phyloP scores from a whole-genome alignment of 805 yeast genomes.

The Kregervanrija delftensis region DNA sequence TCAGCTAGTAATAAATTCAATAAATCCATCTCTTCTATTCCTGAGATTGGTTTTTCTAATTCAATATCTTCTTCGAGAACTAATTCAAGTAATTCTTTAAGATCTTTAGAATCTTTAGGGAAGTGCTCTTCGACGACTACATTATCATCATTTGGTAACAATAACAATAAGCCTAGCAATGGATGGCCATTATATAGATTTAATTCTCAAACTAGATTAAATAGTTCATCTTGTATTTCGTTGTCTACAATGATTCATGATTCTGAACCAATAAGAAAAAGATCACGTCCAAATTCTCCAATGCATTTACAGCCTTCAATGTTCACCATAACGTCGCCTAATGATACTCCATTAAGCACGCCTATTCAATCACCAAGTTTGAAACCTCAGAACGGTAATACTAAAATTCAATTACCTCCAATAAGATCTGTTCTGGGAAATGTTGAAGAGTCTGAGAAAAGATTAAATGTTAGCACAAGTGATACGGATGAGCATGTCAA shows the following conservation, averaged over 20 bases:
- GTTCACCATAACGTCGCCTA: conserved; percentile 29
- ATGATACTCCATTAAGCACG: conserved; percentile 26
- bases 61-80: conserved; percentile 22
- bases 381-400: conserved; percentile 15
- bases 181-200: conserved; percentile 4
- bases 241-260: conserved; percentile 21
- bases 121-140: conserved; percentile 23
- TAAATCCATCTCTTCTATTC: no score
- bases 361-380: conserved; percentile 33
- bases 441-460: conserved; percentile 7
- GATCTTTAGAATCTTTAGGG: conserved; percentile 23
- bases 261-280: conserved; percentile 27
- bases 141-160: conserved; percentile 15
- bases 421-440: conserved; percentile 24
- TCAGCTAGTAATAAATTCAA: no score
- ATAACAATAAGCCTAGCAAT: not conserved
- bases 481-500: conserved; percentile 24
- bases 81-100: conserved; percentile 26
- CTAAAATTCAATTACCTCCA: conserved; percentile 25
- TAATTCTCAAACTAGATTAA: conserved; percentile 19
- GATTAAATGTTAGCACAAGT: conserved; percentile 14
- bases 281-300: conserved; percentile 30
- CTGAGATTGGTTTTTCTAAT: no score
- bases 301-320: conserved; percentile 26
- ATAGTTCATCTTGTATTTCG: conserved; percentile 6